phyloP scores from a whole-genome alignment of 441 rosid species.

The Manihot esculenta region DNA sequence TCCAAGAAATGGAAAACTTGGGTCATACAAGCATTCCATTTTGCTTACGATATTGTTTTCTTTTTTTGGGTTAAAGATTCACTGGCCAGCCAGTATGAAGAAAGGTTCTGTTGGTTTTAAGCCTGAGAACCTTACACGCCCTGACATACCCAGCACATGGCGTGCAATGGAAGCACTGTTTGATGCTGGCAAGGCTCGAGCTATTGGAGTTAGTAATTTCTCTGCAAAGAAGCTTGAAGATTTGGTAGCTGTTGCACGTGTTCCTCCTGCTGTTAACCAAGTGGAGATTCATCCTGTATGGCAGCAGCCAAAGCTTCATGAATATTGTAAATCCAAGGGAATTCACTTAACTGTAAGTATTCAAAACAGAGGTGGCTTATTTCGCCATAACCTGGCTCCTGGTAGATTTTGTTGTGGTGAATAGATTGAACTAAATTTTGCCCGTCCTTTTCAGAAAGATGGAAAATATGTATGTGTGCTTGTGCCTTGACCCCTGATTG shows the following conservation, averaged over 20 bases:
- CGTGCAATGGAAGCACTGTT: conserved; percentile 67
- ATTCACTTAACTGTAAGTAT: conserved; percentile 55
- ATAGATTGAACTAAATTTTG: no score
- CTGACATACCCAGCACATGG: conserved; percentile 66
- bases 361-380: neutral
- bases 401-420: no score
- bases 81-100: conserved; percentile 67
- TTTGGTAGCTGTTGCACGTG: conserved; percentile 48
- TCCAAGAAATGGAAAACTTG: neutral
- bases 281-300: conserved; percentile 73
- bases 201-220: conserved; percentile 75
- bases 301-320: conserved; percentile 58
- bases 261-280: conserved; percentile 69
- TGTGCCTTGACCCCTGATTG: no score
- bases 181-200: conserved; percentile 64
- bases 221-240: conserved; percentile 58
- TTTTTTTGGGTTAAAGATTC: conserved; percentile 42
- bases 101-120: conserved; percentile 37
- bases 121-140: conserved; percentile 49
- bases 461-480: no score
- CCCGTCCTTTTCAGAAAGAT: no score
- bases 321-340: conserved; percentile 53
- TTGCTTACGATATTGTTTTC: no score
- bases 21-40: no score
- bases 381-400: no score